Base-by-base conservation (phyloP, 2,329 filamentous ascomycete species). In the Metarhizium brunneum region DNA sequence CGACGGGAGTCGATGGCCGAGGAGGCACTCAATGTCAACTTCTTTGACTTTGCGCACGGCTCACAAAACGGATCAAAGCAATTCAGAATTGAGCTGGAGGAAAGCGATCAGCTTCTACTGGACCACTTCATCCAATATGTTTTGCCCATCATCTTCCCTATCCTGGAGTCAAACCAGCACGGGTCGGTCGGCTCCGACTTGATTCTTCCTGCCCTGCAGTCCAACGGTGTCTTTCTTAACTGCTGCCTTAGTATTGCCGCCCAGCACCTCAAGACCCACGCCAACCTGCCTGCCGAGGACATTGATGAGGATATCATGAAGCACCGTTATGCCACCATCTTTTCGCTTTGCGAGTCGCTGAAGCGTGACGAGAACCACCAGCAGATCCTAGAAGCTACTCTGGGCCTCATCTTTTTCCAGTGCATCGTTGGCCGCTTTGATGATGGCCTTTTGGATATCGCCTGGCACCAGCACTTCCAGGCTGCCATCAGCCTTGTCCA, bases 381-480 rank as follows among this genome's bases (percentile, higher is more conserved):
- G 57, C 84, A 94, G 69, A 95, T 95, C 63, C 83, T 97, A 13
- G 92, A 97, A 71, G 91, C 92, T 1, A 91, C 92, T 0, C 80
- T 97, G 5, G 91, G 89, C 53, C 91, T 97, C 83, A 96, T 96
- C 69, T 94, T 96, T 75, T 95, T 96, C 76, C 90, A 96, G 68
- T 94, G 88, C 73, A 87, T 90, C 30, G 92, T 97, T 60, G 92
- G 92, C 54, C 84, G 89, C 64, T 85, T 87, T 40, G 87, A 94
- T 64, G 90, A 96, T 67, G 82, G 82, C 50, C 83, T 96, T 29
- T 87, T 90, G 16, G 92, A 97, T 68, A 95, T 97, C 63, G 86
- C 92, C 25, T 99, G 94, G 94, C 89, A 92, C 74, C 89, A 95
- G 69, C 94, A 99, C 76, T 96, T 97, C 75, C 88, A 95, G 69